A percentile compares a stretch with the other conserved stretches of the same genome.
Evolutionary conservation across 2,329 filamentous ascomycete species (phyloP).

Genomic region (Chrysoporthe austroafricana): DNA sequence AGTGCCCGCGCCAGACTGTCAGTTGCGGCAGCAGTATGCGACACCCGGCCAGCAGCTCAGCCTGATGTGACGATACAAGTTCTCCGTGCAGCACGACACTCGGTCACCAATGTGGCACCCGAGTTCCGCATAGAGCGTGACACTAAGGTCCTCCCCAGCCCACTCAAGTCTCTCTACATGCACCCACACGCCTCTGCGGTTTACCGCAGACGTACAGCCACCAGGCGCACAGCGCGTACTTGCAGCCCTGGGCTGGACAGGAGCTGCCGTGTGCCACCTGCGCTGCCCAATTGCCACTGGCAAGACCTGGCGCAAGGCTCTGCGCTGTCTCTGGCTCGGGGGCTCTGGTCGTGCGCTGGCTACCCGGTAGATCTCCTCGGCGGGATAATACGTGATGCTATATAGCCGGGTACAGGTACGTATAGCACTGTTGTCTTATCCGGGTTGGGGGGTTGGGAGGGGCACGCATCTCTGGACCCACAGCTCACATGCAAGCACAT

Average conservation of each 20-base stretch:
- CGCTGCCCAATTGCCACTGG: not conserved
- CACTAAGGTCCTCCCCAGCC: not conserved
- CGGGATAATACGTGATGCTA: not conserved
- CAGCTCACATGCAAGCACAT: slow-evolving; percentile 18
- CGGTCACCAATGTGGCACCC: slow-evolving; percentile 2
- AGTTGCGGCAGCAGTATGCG: not conserved
- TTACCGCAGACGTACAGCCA: not conserved
- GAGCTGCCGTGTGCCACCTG: not conserved
- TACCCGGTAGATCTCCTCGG: not conserved
- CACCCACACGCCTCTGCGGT: not conserved
- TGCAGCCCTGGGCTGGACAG: not conserved
- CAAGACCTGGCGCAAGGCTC: not conserved
- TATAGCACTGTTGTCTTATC: not conserved
- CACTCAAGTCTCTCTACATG: not conserved
- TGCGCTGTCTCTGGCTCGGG: too few relatives aligned
- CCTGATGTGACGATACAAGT: not conserved
- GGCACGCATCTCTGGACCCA: slow-evolving; percentile 1
- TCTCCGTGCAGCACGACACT: not conserved
- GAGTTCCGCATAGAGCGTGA: not conserved
- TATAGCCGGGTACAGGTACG: not conserved
- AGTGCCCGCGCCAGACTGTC: not conserved
- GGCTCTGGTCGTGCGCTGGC: too few relatives aligned
- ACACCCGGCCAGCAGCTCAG: not conserved
- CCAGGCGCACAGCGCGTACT: not conserved
- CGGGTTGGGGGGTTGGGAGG: not conserved